Conservation (phyloP, 2,329 filamentous ascomycete species). For the Colletotrichum melonis region DNA sequence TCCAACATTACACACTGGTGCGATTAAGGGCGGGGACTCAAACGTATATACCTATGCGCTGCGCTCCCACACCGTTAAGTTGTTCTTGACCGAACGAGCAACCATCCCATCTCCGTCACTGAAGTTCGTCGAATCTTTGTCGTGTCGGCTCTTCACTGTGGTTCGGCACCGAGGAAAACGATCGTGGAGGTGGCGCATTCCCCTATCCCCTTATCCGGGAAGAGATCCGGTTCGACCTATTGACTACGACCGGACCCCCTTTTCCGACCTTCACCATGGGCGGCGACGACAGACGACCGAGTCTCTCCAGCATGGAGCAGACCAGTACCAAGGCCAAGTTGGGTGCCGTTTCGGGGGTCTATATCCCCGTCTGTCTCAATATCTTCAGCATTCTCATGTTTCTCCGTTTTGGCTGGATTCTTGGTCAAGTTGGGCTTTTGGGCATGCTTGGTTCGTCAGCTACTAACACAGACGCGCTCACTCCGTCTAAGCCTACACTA, state of each 20-base stretch:
- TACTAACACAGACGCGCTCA: conserved; percentile 11
- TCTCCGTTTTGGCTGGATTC: conserved; percentile 85
- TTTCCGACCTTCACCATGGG: conserved; percentile 20
- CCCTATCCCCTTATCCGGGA: neutral
- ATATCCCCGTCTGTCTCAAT: conserved; percentile 89
- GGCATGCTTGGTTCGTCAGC: conserved; percentile 77
- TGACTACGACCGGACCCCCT: neutral
- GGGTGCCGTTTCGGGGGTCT: conserved; percentile 82
- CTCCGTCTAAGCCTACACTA: conserved; percentile 24
- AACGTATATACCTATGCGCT: conserved; percentile 11
- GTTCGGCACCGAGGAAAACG: conserved; percentile 7
- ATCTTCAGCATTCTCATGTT: conserved; percentile 95
- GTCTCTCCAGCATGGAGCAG: conserved; percentile 44
- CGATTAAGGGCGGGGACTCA: conserved; percentile 6
- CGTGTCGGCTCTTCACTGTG: neutral
- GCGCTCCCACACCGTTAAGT: conserved; percentile 3
- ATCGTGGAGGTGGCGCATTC: conserved; percentile 15
- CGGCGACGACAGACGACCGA: conserved; percentile 31
- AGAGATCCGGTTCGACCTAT: neutral
- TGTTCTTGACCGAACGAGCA: neutral
- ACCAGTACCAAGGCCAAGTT: conserved; percentile 68
- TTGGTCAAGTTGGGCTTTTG: conserved; percentile 82
- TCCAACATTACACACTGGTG: conserved; percentile 15
- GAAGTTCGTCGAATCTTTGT: neutral
- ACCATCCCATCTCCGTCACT: conserved; percentile 1